phyloP scores from a whole-genome alignment of 768 basidiomycete species.

The Punctularia strigosozonata region DNA sequence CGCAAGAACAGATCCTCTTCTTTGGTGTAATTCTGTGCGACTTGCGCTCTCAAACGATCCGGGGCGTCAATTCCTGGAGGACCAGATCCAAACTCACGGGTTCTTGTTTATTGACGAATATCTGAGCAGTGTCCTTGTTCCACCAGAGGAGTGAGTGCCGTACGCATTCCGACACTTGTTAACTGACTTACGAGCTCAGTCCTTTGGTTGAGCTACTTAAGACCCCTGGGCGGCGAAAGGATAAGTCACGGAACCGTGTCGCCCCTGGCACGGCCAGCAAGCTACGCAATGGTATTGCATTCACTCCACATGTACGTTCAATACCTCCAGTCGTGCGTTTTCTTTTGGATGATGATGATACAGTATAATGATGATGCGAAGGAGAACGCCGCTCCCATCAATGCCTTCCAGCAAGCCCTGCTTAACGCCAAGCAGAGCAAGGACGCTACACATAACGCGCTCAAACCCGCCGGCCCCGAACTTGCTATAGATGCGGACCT shows the following conservation, averaged over 20 bases:
- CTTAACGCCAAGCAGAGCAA: slow-evolving; percentile 8
- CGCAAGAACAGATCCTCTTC: slow-evolving; percentile 36
- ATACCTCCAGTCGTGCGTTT: background rate
- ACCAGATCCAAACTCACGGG: slow-evolving; percentile 64
- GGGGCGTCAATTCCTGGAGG: slow-evolving; percentile 56
- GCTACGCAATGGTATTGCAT: slow-evolving; percentile 25
- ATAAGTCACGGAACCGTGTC: slow-evolving; percentile 35
- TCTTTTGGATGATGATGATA: background rate
- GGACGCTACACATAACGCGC: background rate
- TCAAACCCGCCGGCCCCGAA: slow-evolving; percentile 1
- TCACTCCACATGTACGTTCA: slow-evolving; percentile 35
- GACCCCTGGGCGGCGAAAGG: slow-evolving; percentile 69
- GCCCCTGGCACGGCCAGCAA: slow-evolving; percentile 28
- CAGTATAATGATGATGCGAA: slow-evolving; percentile 17
- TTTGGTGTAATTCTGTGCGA: slow-evolving; percentile 61
- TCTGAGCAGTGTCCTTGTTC: slow-evolving; percentile 55
- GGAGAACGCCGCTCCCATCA: slow-evolving; percentile 30
- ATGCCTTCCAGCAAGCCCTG: slow-evolving; percentile 35
- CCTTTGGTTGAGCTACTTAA: slow-evolving; percentile 73
- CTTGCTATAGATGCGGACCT: slow-evolving; percentile 1
- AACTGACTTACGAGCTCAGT: slow-evolving; percentile 21
- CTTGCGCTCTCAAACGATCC: slow-evolving; percentile 62
- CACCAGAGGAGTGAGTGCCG: slow-evolving; percentile 48
- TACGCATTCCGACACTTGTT: too few relatives aligned
- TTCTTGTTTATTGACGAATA: slow-evolving; percentile 76